A percentile compares a stretch with the other conserved stretches of the same genome.
Evolutionary conservation across 352 stramenopile species (phyloP).

Genomic region (Saprolegnia diclina): DNA sequence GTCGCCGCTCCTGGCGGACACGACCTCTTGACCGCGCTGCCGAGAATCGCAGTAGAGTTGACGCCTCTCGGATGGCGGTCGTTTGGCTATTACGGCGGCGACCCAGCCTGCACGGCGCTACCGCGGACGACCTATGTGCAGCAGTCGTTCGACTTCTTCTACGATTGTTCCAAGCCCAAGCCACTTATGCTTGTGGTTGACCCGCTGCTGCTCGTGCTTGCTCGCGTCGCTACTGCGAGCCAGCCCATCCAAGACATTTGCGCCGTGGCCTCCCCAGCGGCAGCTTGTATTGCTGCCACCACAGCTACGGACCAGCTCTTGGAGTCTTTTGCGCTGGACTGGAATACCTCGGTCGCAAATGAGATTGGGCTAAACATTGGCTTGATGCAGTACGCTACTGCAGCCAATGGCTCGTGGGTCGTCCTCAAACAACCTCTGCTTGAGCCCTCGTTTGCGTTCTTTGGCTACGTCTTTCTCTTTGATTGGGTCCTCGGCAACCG

Average conservation of each 20-base stretch:
- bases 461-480: constrained; percentile 3
- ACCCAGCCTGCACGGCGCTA: neutral
- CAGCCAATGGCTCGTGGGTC: neutral
- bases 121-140: constrained; percentile 1
- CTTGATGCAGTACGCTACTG: constrained; percentile 14
- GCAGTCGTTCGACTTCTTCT: constrained; percentile 3
- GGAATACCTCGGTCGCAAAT: too few relatives aligned
- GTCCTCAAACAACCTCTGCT: constrained; percentile 4
- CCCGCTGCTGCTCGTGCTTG: too few relatives aligned
- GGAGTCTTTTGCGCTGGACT: too few relatives aligned
- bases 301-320: too few relatives aligned
- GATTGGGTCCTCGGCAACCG: constrained; percentile 6
- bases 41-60: neutral
- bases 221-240: too few relatives aligned
- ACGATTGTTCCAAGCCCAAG: neutral
- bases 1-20: neutral
- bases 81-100: constrained; percentile 4
- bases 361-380: neutral
- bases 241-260: neutral
- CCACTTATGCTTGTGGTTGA: neutral
- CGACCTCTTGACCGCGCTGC: neutral
- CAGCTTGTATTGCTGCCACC: neutral
- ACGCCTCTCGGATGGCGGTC: neutral
- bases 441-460: neutral
- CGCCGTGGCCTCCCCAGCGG: neutral